These are phyloP conservation scores for Cladosporium velox DNA, from an alignment of 2,329 filamentous ascomycete species.

Conservation along the genomic window DNA sequence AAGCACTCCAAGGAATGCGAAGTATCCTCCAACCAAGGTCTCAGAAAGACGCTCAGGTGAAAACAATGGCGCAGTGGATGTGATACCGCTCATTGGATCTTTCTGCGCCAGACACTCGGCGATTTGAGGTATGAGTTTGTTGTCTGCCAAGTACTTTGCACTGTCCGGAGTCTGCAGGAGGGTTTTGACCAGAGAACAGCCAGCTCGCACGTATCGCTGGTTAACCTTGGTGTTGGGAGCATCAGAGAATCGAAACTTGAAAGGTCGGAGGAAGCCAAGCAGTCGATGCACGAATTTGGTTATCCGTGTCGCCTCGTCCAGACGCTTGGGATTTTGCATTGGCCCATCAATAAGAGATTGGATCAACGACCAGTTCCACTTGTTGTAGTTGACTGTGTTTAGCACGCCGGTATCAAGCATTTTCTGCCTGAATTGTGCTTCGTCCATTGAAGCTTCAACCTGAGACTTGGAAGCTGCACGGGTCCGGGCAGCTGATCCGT, in stretches of 20 bases:
- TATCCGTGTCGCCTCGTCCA: constrained; percentile 91
- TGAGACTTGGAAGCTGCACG: constrained; percentile 57
- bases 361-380: constrained; percentile 98
- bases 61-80: constrained; percentile 85
- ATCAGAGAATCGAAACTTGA: constrained; percentile 93
- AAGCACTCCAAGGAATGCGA: constrained; percentile 84
- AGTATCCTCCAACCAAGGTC: constrained; percentile 89
- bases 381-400: constrained; percentile 83
- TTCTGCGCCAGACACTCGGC: constrained; percentile 95
- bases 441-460: constrained; percentile 62
- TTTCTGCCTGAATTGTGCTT: constrained; percentile 62
- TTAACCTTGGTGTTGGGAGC: constrained; percentile 88
- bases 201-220: constrained; percentile 88
- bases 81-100: constrained; percentile 73
- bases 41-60: constrained; percentile 80
- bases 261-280: constrained; percentile 92
- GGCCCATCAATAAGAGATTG: constrained; percentile 90
- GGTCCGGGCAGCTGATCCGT: constrained; percentile 38
- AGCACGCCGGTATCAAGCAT: constrained; percentile 81
- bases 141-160: constrained; percentile 80
- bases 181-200: constrained; percentile 84
- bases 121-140: constrained; percentile 89
- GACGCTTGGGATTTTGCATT: constrained; percentile 81
- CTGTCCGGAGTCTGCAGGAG: constrained; percentile 85
- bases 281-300: constrained; percentile 96